These are phyloP conservation scores for Fonsecaea erecta DNA, from an alignment of 2,329 filamentous ascomycete genomes.

Conservation along the genomic window DNA sequence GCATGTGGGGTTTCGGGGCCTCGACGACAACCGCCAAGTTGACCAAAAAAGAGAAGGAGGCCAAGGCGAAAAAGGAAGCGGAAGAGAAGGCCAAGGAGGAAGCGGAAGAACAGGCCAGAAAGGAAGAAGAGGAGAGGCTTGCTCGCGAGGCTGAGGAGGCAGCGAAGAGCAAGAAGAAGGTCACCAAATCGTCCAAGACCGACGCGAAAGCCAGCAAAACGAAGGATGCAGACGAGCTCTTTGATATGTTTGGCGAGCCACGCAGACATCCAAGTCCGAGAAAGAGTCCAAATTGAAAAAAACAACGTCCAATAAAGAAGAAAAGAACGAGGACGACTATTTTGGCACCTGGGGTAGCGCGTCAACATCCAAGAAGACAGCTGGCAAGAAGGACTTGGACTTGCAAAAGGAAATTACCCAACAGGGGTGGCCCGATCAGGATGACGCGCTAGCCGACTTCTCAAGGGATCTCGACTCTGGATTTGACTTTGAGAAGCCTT, in stretches of 20 bases:
- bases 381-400: slow-evolving; percentile 45
- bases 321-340: slow-evolving; percentile 38
- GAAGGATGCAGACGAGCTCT: slow-evolving; percentile 40
- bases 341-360: slow-evolving; percentile 39
- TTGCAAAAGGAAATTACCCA: slow-evolving; percentile 51
- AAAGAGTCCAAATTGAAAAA: slow-evolving; percentile 37
- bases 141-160: slow-evolving; percentile 40
- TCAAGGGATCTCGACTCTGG: slow-evolving; percentile 50
- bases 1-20: slow-evolving; percentile 52
- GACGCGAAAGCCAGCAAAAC: slow-evolving; percentile 38
- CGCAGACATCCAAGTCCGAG: slow-evolving; percentile 27
- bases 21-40: slow-evolving; percentile 48
- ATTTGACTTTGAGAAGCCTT: slow-evolving; percentile 43
- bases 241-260: slow-evolving; percentile 44
- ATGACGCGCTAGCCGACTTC: slow-evolving; percentile 44
- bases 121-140: slow-evolving; percentile 41
- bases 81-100: slow-evolving; percentile 39
- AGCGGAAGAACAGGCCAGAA: slow-evolving; percentile 40
- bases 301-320: slow-evolving; percentile 36
- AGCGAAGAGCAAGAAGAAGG: slow-evolving; percentile 42
- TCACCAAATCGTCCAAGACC: slow-evolving; percentile 34
- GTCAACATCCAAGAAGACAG: slow-evolving; percentile 40
- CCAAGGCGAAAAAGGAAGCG: slow-evolving; percentile 49
- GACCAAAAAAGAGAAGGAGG: slow-evolving; percentile 53
- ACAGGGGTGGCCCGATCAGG: slow-evolving; percentile 49